A percentile compares a stretch with the other conserved stretches of the same genome.
Evolutionary conservation across 2,329 filamentous ascomycete genomes (phyloP).

Genomic region (Pseudogymnoascus sp.): DNA sequence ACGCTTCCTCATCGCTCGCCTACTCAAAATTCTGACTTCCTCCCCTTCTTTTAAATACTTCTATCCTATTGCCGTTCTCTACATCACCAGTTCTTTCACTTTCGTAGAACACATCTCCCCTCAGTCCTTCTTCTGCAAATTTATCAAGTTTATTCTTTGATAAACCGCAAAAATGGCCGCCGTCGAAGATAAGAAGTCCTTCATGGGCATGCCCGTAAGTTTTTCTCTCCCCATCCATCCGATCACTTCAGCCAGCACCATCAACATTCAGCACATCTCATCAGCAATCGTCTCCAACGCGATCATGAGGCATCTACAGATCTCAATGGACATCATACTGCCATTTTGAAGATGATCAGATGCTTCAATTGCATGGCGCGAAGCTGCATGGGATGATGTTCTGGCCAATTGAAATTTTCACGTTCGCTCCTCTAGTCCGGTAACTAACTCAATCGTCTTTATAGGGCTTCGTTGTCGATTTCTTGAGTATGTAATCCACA

Average conservation of each 20-base stretch:
- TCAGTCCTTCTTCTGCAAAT: conserved; percentile 42
- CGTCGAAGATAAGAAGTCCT: conserved; percentile 40
- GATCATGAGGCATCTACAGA: conserved; percentile 20
- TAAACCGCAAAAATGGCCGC: conserved; percentile 26
- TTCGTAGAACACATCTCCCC: conserved; percentile 44
- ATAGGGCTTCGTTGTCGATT: conserved; percentile 89
- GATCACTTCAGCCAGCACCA: not conserved
- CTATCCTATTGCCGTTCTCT: conserved; percentile 6
- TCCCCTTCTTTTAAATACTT: conserved; percentile 19
- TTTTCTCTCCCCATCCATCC: conserved; percentile 13
- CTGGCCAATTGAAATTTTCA: conserved; percentile 17
- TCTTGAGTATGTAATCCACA: conserved; percentile 77
- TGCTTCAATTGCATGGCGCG: conserved; percentile 15
- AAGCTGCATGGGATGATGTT: conserved; percentile 14
- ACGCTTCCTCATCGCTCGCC: conserved; percentile 5
- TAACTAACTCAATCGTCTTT: conserved; percentile 21
- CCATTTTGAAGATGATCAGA: not conserved
- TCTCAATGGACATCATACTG: conserved; percentile 21
- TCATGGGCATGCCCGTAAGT: conserved; percentile 62
- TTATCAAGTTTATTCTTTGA: conserved; percentile 34
- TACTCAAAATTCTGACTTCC: conserved; percentile 14
- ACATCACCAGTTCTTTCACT: conserved; percentile 13
- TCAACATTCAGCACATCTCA: not conserved
- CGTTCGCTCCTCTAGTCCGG: conserved; percentile 13
- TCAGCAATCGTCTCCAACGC: conserved; percentile 19